Base-by-base conservation (phyloP, 306 rosid species). In the Lathyrus aphaca region DNA sequence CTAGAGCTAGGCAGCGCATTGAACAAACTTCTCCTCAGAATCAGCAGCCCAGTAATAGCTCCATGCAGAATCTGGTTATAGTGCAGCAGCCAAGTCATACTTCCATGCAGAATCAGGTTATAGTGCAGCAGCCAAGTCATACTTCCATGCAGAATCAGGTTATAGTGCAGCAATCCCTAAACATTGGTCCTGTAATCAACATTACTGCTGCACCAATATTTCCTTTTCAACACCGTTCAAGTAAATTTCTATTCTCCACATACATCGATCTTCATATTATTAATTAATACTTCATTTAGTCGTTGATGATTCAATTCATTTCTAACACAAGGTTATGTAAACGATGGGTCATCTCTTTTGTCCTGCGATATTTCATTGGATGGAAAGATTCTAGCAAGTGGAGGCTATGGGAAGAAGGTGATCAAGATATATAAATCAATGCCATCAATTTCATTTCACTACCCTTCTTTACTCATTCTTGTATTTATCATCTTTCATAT, bases 321-420 rank as follows among this genome's bases (percentile, higher is more conserved):
- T 65, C 10, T 45, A n/a, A 25, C n/a, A 45, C 27, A 64, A 65
- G 70, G 43, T 65, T 45, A 15, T 25, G 3, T 5, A 44, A 45
- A 29, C 25, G n/a, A 5, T 4, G 0, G 0, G 3, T 7, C 0
- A 8, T 40, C n/a, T n/a, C n/a, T 65, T 65, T 15, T 3, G 25
- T 29, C 70, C 42, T 45, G 70, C 27, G 56, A 65, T 44, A 8
- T 65, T 45, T 65, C 70, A 27, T 15, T 43, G 10, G 42, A 65
- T 45, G 70, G 70, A 65, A 45, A 3, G 15, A 65, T 65, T 27
- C 23, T 65, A 18, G 70, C 70, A n/a, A 45, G 56, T 65, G 57
- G 56, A 4, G 70, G 70, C 0, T 9, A 32, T 5, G 39, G 10
- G 9, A 35, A 2, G 39, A 35, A 7, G 39, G 39, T 35, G 0